Conservation (phyloP, 2,329 filamentous ascomycete genomes). For the Colletotrichum brevisporum region DNA sequence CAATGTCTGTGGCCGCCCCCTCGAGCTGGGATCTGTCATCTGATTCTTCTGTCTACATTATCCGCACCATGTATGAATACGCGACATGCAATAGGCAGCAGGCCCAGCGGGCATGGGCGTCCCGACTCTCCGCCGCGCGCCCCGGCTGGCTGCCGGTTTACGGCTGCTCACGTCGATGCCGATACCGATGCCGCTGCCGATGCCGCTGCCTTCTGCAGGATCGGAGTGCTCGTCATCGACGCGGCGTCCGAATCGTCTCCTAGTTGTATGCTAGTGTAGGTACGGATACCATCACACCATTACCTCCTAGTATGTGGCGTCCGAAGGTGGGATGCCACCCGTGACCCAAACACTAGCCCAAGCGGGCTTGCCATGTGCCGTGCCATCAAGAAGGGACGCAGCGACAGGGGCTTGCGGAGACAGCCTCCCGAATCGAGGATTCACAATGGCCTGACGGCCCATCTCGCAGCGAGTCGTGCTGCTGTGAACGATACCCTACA, state of each 20-base stretch:
- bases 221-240: conserved; percentile 5
- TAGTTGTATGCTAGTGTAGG: too few species aligned
- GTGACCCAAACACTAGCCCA: conserved; percentile 18
- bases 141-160: too few species aligned
- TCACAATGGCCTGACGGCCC: background rate
- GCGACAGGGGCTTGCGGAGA: background rate
- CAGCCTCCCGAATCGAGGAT: background rate
- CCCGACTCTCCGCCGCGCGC: background rate
- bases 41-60: background rate
- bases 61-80: too few species aligned
- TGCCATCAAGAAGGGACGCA: conserved; percentile 11
- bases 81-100: background rate
- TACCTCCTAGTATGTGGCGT: conserved; percentile 23
- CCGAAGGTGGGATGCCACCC: conserved; percentile 15
- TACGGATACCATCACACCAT: background rate
- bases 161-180: background rate
- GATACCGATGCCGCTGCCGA: background rate
- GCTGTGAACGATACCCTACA: background rate
- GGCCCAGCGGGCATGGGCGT: conserved; percentile 11
- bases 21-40: conserved; percentile 4
- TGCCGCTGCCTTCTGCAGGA: background rate
- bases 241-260: conserved; percentile 16
- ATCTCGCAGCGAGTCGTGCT: background rate
- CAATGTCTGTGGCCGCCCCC: conserved; percentile 11
- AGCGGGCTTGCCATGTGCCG: conserved; percentile 29